phyloP scores from a whole-genome alignment of 768 basidiomycete species.

The Brasilioporus rufonigricans region DNA sequence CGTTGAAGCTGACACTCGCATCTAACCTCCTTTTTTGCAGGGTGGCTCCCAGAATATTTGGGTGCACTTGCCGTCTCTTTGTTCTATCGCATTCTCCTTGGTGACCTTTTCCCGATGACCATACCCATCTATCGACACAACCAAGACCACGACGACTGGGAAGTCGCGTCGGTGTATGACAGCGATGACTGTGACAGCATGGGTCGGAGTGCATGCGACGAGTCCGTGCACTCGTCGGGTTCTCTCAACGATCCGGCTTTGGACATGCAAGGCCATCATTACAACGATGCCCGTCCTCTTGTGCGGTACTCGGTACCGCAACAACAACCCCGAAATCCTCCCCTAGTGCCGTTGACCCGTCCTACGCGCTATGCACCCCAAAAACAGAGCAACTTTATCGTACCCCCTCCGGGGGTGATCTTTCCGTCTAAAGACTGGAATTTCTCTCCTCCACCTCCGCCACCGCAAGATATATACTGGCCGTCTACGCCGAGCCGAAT shows the following conservation, averaged over 20 bases:
- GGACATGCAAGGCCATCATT: conserved; percentile 1
- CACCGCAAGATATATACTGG: conserved; percentile 16
- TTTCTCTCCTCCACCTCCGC: not conserved
- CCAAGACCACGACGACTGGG: conserved; percentile 24
- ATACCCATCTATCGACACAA: conserved; percentile 30
- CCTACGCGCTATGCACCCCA: conserved; percentile 2
- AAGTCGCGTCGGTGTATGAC: conserved; percentile 28
- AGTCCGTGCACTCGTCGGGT: conserved; percentile 6
- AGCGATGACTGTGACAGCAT: conserved; percentile 29
- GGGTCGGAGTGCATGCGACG: conserved; percentile 20
- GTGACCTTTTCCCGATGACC: conserved; percentile 11
- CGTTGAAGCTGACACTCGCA: conserved; percentile 3
- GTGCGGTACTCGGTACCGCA: conserved; percentile 19
- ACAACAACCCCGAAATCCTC: conserved; percentile 11
- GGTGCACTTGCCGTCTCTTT: not conserved
- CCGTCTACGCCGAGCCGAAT: conserved; percentile 1
- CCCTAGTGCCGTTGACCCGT: not conserved
- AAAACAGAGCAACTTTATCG: conserved; percentile 12
- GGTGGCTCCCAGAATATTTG: conserved; percentile 1
- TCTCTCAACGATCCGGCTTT: conserved; percentile 9
- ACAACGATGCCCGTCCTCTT: conserved; percentile 3
- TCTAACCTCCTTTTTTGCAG: not conserved
- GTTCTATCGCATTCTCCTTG: not conserved
- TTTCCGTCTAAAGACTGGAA: conserved; percentile 22
- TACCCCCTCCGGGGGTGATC: conserved; percentile 29